Conservation (phyloP, 345 rosid species). For the Punica granatum region DNA sequence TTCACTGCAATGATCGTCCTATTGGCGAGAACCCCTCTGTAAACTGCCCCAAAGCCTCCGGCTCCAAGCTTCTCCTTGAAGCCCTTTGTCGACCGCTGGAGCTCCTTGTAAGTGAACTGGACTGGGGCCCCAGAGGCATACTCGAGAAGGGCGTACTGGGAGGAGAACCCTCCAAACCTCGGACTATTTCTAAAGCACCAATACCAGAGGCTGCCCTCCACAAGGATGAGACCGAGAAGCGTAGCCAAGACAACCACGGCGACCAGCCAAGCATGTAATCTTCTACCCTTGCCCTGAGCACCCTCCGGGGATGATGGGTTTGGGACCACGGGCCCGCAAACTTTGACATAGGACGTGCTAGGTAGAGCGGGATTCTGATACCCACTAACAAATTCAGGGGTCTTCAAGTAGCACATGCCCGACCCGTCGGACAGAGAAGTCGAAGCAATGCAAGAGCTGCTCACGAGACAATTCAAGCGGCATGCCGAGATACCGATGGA, state of each 20-base stretch:
- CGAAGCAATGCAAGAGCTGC: conserved; percentile 42
- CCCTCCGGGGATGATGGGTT: conserved; percentile 20
- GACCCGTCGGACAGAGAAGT: conserved; percentile 52
- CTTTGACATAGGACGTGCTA: conserved; percentile 50
- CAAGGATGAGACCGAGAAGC: conserved; percentile 25
- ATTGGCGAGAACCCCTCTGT: conserved; percentile 42
- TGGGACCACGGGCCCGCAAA: conserved; percentile 39
- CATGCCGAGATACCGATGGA: conserved; percentile 38
- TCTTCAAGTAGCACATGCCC: conserved; percentile 49
- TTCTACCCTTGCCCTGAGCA: conserved; percentile 13
- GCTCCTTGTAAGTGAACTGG: conserved; percentile 48
- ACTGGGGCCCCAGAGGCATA: conserved; percentile 56
- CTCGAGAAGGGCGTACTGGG: conserved; percentile 42
- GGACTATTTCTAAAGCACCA: conserved; percentile 34
- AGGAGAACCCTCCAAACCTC: conserved; percentile 29
- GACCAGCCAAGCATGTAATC: conserved; percentile 28
- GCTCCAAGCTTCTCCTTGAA: conserved; percentile 50
- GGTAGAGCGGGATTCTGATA: conserved; percentile 39
- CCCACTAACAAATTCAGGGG: conserved; percentile 41
- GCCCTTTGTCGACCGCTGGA: conserved; percentile 38
- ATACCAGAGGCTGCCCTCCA: conserved; percentile 43
- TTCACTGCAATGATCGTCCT: conserved; percentile 47
- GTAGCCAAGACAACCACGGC: conserved; percentile 23
- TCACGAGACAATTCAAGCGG: conserved; percentile 34
- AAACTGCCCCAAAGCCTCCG: conserved; percentile 63